A percentile compares a stretch with the other conserved stretches of the same genome.
phyloP scores from a whole-genome alignment of 106 monocot species.

The Dioscorea zingiberensis region DNA sequence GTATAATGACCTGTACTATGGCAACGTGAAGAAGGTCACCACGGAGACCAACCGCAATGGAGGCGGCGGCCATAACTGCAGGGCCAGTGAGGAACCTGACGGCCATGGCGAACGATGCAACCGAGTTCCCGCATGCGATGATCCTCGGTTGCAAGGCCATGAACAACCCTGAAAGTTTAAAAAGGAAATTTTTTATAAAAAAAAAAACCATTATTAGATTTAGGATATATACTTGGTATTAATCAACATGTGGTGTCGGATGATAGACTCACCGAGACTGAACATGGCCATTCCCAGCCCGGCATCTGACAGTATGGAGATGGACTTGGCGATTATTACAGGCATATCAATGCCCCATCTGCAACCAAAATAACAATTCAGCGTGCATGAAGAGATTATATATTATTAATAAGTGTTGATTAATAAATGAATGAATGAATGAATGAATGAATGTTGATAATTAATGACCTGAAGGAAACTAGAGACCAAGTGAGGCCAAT shows the following conservation, averaged over 20 bases:
- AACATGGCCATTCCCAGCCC: constrained; percentile 99
- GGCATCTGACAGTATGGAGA: constrained; percentile 94
- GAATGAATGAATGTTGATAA: background rate
- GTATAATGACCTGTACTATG: constrained; percentile 65
- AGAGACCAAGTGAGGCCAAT: constrained; percentile 84
- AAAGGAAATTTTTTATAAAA: too few relatives aligned
- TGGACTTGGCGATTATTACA: constrained; percentile 61
- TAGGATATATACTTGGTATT: too few relatives aligned
- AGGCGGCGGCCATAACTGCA: constrained; percentile 79
- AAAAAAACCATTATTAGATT: too few relatives aligned
- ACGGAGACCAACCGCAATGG: constrained; percentile 60
- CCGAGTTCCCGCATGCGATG: constrained; percentile 80
- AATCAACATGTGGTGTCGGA: background rate
- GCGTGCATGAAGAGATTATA: background rate
- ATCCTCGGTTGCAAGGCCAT: constrained; percentile 93
- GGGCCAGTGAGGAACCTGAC: constrained; percentile 78
- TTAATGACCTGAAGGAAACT: constrained; percentile 66
- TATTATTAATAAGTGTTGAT: background rate
- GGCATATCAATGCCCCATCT: constrained; percentile 96
- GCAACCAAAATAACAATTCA: constrained; percentile 21
- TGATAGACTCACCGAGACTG: constrained; percentile 62
- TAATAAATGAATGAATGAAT: background rate
- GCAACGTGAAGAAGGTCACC: constrained; percentile 68
- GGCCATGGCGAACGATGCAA: constrained; percentile 71
- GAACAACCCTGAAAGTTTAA: constrained; percentile 55